Percentiles rank a stretch among this genome's conserved stretches.
phyloP scores from a whole-genome alignment of 139 green algal species.

The Diplosphaera chodatii region DNA sequence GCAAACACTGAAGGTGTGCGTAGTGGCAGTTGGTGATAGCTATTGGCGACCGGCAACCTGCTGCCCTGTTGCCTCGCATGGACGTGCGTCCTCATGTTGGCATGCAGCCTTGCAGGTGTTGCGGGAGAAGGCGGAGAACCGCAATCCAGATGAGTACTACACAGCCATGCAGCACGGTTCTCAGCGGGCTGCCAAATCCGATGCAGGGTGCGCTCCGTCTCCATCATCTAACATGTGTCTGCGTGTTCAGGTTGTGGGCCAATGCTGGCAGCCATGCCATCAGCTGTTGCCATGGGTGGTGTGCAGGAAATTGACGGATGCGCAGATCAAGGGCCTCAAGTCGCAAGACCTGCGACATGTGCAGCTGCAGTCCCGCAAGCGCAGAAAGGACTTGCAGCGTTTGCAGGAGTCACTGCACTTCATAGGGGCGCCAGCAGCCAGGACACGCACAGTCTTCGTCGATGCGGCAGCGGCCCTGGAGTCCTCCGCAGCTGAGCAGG shows the following conservation, averaged over 20 bases:
- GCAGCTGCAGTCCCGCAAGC: neutral
- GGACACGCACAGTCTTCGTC: slow-evolving; percentile 73
- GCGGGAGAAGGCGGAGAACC: slow-evolving; percentile 82
- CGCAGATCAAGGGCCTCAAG: neutral
- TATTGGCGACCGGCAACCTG: too few relatives aligned
- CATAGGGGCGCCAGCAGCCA: slow-evolving; percentile 51
- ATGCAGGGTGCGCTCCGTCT: neutral
- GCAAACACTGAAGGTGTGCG: slow-evolving; percentile 79
- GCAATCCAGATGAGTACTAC: slow-evolving; percentile 99
- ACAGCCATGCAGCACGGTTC: slow-evolving; percentile 81
- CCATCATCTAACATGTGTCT: too few relatives aligned
- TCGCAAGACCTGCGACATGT: neutral
- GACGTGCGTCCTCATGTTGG: too few relatives aligned
- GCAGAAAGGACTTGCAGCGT: slow-evolving; percentile 54
- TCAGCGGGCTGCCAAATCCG: neutral
- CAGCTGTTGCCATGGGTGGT: neutral
- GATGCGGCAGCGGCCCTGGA: slow-evolving; percentile 47
- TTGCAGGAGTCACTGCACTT: slow-evolving; percentile 76
- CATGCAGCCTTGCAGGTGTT: slow-evolving; percentile 73
- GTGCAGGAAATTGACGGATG: neutral
- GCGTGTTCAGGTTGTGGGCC: too few relatives aligned
- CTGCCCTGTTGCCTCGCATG: too few relatives aligned
- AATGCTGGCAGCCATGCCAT: too few relatives aligned
- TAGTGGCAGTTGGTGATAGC: too few relatives aligned
- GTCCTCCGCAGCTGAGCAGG: slow-evolving; percentile 49